These are phyloP conservation scores for Teratosphaeriaceae sp. DNA, from an alignment of 2,329 filamentous ascomycete species.

Conservation along the genomic window DNA sequence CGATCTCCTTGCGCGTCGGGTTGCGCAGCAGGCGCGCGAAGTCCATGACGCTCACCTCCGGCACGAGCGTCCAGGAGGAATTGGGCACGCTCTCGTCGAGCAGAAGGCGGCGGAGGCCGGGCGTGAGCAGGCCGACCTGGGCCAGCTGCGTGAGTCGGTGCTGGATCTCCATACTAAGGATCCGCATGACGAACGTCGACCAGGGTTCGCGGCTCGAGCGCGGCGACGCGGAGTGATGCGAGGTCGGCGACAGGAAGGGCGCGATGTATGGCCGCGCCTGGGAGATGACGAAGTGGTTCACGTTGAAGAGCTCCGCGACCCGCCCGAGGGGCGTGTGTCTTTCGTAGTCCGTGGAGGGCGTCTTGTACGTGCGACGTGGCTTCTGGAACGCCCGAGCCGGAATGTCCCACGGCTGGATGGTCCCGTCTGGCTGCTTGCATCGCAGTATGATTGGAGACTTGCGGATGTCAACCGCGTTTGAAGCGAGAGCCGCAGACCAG, in stretches of 20 bases:
- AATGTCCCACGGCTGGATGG: conserved; percentile 64
- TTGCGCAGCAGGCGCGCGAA: conserved; percentile 76
- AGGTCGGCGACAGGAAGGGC: conserved; percentile 52
- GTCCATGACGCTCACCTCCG: conserved; percentile 65
- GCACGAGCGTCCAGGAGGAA: conserved; percentile 72
- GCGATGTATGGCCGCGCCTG: conserved; percentile 87
- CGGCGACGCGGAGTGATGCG: conserved; percentile 18
- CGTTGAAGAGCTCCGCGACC: conserved; percentile 79
- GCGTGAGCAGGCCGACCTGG: conserved; percentile 64
- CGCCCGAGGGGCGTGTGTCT: conserved; percentile 62
- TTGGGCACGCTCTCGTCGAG: conserved; percentile 64
- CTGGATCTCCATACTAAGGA: conserved; percentile 69
- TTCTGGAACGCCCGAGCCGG: conserved; percentile 40
- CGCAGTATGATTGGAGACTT: conserved; percentile 54
- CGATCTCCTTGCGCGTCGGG: conserved; percentile 66
- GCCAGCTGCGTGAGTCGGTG: conserved; percentile 79
- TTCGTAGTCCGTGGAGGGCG: conserved; percentile 57
- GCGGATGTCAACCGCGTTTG: conserved; percentile 60
- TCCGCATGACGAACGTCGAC: conserved; percentile 42
- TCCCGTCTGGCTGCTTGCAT: conserved; percentile 69
- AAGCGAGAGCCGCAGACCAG: conserved; percentile 71
- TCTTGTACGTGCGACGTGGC: conserved; percentile 28
- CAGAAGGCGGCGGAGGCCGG: conserved; percentile 20
- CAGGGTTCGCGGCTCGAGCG: conserved; percentile 30
- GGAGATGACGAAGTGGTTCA: conserved; percentile 91